These are phyloP conservation scores for Lachnellula subtilissima DNA, from an alignment of 2,329 filamentous ascomycete genomes.

Conservation along the genomic window DNA sequence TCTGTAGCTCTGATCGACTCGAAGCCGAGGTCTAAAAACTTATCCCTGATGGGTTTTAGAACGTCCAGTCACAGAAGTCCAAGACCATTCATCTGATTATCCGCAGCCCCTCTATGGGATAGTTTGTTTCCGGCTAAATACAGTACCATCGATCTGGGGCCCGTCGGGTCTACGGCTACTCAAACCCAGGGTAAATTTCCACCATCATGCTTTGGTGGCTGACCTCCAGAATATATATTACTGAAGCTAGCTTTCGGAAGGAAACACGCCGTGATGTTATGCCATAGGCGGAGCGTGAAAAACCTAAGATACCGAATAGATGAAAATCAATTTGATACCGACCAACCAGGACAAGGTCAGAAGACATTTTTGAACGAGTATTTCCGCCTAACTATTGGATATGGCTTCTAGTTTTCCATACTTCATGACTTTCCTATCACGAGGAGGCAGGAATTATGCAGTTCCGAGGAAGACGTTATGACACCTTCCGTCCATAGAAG, in stretches of 20 bases:
- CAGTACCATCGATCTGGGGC: constrained; percentile 1
- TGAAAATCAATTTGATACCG: constrained; percentile 1
- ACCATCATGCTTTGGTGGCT: not conserved
- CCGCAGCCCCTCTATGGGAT: not conserved
- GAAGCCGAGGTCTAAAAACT: too few species aligned
- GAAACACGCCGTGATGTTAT: constrained; percentile 1
- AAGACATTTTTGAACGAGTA: constrained; percentile 1
- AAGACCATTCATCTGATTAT: not conserved
- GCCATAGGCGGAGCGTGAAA: constrained; percentile 1
- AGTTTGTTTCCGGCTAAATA: constrained; percentile 8
- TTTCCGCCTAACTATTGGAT: not conserved
- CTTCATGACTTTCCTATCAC: not conserved
- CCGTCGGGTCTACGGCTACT: constrained; percentile 9
- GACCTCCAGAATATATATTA: not conserved
- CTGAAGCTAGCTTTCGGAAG: constrained; percentile 5
- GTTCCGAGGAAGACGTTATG: not conserved
- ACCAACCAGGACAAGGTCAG: constrained; percentile 2
- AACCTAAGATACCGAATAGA: constrained; percentile 6
- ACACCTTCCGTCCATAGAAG: constrained; percentile 7
- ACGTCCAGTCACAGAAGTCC: too few species aligned
- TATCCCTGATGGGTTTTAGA: too few species aligned
- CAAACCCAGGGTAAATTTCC: constrained; percentile 3
- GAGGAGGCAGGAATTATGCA: not conserved
- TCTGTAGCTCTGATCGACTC: too few species aligned
- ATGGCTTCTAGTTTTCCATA: not conserved